Evolutionary conservation across 2,329 filamentous ascomycete species (phyloP), one percentile per base, ranked within the genome.

Genomic region (Westerdykella aurantiaca): DNA sequence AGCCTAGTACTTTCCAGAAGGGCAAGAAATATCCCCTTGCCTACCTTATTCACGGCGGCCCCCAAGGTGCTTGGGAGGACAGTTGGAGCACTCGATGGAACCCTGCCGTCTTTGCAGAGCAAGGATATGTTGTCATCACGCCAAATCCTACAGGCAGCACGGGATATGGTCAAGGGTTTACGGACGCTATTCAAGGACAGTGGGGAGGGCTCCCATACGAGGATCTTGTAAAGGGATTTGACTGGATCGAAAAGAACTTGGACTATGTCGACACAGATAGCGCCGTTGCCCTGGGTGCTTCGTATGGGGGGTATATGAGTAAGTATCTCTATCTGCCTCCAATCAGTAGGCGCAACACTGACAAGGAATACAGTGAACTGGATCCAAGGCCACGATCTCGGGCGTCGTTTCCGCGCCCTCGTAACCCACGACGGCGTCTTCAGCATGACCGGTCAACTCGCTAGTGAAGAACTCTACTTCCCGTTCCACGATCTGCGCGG

Each of bases 401-500:
- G 88, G 16, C 81, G 87, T 22, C 81, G 85, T 53, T 94, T 96
- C 77, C 88, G 88, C 67, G 88, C 88, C 0, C 76, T 96, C 4
- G 88, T 95, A 22, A 89, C 83, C 56, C 89, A 95, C 63, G 88
- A 95, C 55, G 89, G 89, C 38, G 84, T 90, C 42, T 93, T 90
- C 67, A 85, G 81, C 56, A 70, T 73, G 45, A 66, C 71, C 11
- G 66, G 67, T n/a, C 69, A 74, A 60, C 65, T 77, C 51, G 66
- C 70, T 0, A 73, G 70, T 2, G 75, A 78, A 14, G 75, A 77
- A 45, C 56, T 76, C 10, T 77, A 72, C 66, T 77, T 77, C 55
- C 73, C 72, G 9, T 65, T 75, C 50, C 75, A 71, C 49, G 74
- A 70, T 33, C 51, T 69, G 18, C 53, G 54, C 6, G 66, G 64